Conservation (phyloP, 2,329 filamentous ascomycete genomes). For the Alternaria angustiovoidea region DNA sequence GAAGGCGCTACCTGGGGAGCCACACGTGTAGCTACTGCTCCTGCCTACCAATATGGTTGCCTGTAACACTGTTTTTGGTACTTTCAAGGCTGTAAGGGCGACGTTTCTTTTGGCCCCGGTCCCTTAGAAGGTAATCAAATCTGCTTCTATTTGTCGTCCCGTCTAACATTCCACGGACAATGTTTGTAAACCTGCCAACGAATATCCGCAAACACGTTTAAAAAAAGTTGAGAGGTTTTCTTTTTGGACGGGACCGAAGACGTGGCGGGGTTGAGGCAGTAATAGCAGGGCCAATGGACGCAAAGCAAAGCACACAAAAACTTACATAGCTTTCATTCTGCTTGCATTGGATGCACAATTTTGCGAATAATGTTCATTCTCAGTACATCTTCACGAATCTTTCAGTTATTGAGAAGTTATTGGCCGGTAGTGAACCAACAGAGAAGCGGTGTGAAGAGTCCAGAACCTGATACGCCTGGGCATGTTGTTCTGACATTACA, state of each 20-base stretch:
- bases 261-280: not conserved
- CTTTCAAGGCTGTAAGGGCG: constrained; percentile 58
- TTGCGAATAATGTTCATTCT: not conserved
- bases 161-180: not conserved
- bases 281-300: not conserved
- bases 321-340: not conserved
- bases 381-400: not conserved
- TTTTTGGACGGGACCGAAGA: not conserved
- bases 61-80: constrained; percentile 58
- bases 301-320: not conserved
- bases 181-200: not conserved
- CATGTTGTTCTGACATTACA: not conserved
- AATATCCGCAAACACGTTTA: not conserved
- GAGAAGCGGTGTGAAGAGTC: not conserved
- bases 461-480: not conserved
- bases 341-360: not conserved
- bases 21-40: constrained; percentile 49
- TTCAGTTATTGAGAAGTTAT: not conserved
- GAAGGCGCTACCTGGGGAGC: constrained; percentile 56
- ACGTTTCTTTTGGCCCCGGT: constrained; percentile 46
- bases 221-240: not conserved
- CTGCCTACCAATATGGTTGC: constrained; percentile 49
- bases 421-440: not conserved
- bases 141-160: too few relatives aligned
- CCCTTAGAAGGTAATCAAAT: constrained; percentile 23